A percentile compares a stretch with the other conserved stretches of the same genome.
Conservation (phyloP, 2,329 filamentous ascomycete species). For the Diaporthe amygdali region DNA sequence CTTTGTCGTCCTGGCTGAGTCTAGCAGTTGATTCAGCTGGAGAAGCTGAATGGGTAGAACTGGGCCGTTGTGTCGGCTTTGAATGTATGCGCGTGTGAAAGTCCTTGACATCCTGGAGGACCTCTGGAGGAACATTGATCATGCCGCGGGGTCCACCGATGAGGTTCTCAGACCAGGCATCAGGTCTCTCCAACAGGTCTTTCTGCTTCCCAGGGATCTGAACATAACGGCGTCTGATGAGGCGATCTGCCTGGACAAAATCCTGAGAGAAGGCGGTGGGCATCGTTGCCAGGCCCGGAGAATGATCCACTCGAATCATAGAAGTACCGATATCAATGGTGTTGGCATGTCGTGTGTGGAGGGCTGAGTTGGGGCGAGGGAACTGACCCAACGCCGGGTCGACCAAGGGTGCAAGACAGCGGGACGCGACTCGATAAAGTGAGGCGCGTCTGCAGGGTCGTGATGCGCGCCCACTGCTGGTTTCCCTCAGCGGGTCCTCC, state of each 20-base stretch:
- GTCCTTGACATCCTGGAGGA: constrained; percentile 34
- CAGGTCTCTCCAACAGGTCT: constrained; percentile 48
- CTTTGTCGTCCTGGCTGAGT: not conserved
- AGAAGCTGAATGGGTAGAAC: not conserved
- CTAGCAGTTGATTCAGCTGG: not conserved
- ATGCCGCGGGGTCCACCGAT: constrained; percentile 30
- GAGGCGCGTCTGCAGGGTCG: constrained; percentile 8
- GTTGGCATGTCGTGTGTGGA: not conserved
- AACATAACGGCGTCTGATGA: constrained; percentile 47
- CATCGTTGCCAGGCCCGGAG: not conserved
- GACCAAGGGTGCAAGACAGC: not conserved
- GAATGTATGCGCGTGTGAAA: constrained; percentile 25
- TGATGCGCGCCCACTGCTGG: not conserved
- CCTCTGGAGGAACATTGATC: constrained; percentile 39
- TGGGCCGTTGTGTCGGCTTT: constrained; percentile 27
- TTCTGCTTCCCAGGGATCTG: constrained; percentile 54
- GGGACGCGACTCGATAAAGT: constrained; percentile 6
- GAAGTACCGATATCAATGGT: not conserved
- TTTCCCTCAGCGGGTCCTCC: not conserved
- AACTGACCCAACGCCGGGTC: not conserved
- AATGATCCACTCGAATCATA: not conserved
- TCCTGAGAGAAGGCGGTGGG: constrained; percentile 28
- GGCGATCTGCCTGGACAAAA: constrained; percentile 34
- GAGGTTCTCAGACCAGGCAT: constrained; percentile 42
- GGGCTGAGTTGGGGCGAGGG: no score